These are phyloP conservation scores for Narthecium ossifragum DNA, from an alignment of 106 monocot genomes.

Conservation along the genomic window DNA sequence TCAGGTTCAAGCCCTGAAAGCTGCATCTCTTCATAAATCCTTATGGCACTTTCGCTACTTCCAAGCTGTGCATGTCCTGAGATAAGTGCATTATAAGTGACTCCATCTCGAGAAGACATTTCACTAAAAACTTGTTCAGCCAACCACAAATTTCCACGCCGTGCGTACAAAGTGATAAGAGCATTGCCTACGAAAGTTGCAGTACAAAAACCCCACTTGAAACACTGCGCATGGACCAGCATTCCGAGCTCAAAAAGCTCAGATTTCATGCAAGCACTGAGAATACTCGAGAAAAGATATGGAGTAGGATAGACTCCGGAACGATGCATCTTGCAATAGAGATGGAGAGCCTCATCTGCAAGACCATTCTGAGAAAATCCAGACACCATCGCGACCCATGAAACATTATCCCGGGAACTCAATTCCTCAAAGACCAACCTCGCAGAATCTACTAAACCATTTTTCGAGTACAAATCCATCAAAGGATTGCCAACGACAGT, in stretches of 20 bases:
- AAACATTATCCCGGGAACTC: slow-evolving; percentile 38
- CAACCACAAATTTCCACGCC: slow-evolving; percentile 21
- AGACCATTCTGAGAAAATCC: slow-evolving; percentile 67
- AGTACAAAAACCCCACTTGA: slow-evolving; percentile 52
- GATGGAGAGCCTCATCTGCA: slow-evolving; percentile 44
- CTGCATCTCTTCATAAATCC: slow-evolving; percentile 50
- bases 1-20: slow-evolving; percentile 45
- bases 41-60: slow-evolving; percentile 30
- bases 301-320: slow-evolving; percentile 52
- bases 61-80: slow-evolving; percentile 60
- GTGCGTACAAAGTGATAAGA: slow-evolving; percentile 60
- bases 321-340: slow-evolving; percentile 47
- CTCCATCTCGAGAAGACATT: slow-evolving; percentile 46
- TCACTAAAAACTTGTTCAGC: slow-evolving; percentile 46
- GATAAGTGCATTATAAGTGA: slow-evolving; percentile 76
- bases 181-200: slow-evolving; percentile 78
- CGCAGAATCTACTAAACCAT: slow-evolving; percentile 30
- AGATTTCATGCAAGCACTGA: slow-evolving; percentile 64
- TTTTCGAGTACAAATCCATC: slow-evolving; percentile 73
- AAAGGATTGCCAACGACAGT: slow-evolving; percentile 57
- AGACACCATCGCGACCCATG: slow-evolving; percentile 87
- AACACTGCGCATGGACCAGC: slow-evolving; percentile 51
- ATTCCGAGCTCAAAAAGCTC: slow-evolving; percentile 40
- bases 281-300: slow-evolving; percentile 67
- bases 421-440: slow-evolving; percentile 50